Conservation (phyloP, 192 early-diverging fungal species). For the Phlyctochytrium bullatum region DNA sequence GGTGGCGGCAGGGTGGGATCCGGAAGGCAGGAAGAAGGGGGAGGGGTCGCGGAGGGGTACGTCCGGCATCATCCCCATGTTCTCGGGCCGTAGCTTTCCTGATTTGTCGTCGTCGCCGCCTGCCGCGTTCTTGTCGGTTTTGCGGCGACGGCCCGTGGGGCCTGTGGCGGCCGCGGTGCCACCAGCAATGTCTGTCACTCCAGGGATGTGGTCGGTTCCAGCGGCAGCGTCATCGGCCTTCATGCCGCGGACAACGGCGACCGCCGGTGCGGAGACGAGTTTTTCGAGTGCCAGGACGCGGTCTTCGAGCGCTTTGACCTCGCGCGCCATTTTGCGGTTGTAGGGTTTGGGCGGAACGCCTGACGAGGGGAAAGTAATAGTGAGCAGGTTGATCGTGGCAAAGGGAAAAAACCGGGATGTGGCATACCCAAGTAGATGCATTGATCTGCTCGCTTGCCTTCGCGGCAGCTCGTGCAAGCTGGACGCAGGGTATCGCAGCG, state of each 20-base stretch:
- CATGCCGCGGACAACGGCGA: not conserved
- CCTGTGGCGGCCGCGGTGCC: no score
- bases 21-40: not conserved
- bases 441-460: slow-evolving; percentile 1
- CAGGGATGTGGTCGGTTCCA: slow-evolving; percentile 1
- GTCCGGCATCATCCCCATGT: slow-evolving; percentile 4
- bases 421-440: slow-evolving; percentile 7
- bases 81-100: not conserved
- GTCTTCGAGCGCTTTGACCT: slow-evolving; percentile 4
- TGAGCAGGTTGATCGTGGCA: not conserved
- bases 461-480: not conserved
- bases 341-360: slow-evolving; percentile 5
- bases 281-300: not conserved
- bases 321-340: not conserved
- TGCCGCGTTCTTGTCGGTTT: not conserved
- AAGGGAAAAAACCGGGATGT: not conserved
- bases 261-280: not conserved
- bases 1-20: no score
- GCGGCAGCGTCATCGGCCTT: slow-evolving; percentile 1
- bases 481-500: slow-evolving; percentile 1
- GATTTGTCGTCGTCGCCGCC: not conserved
- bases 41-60: not conserved
- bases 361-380: not conserved
- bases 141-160: no score
- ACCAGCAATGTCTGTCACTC: not conserved